Percentiles rank a stretch among this genome's conserved stretches.
phyloP scores from a whole-genome alignment of 2,329 filamentous ascomycete species.

The Penicillium sp. region DNA sequence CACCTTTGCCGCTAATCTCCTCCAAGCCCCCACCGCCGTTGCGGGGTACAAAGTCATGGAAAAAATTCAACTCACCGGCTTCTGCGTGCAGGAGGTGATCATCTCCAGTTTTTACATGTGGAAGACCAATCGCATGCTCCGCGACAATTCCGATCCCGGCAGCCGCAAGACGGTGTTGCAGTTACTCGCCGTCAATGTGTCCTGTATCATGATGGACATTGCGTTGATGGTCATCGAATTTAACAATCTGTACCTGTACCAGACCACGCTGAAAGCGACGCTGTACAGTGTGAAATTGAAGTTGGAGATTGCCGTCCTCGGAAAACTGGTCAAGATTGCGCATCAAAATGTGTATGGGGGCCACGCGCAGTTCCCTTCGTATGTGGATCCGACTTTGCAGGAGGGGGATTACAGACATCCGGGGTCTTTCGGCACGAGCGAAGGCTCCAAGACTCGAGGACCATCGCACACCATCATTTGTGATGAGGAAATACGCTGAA shows the following conservation, averaged over 20 bases:
- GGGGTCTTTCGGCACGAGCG: conserved; percentile 9
- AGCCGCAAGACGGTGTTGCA: conserved; percentile 39
- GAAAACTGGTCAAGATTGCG: conserved; percentile 36
- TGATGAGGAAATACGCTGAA: background rate
- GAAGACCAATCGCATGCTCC: conserved; percentile 41
- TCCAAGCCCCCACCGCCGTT: conserved; percentile 10
- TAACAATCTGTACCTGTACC: conserved; percentile 35
- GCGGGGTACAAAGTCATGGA: conserved; percentile 27
- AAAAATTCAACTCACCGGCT: conserved; percentile 35
- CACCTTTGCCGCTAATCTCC: conserved; percentile 39
- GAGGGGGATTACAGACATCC: conserved; percentile 12
- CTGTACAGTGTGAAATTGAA: conserved; percentile 39
- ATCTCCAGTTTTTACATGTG: conserved; percentile 47
- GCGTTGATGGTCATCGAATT: conserved; percentile 37
- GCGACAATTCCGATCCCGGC: conserved; percentile 18
- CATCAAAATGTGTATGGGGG: conserved; percentile 22
- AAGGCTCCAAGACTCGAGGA: conserved; percentile 11
- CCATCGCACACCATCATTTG: conserved; percentile 8
- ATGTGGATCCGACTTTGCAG: conserved; percentile 17
- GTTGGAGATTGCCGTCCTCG: conserved; percentile 50
- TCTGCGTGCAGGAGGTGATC: conserved; percentile 41
- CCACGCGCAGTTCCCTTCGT: conserved; percentile 16
- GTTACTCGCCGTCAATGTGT: conserved; percentile 50
- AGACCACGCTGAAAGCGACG: conserved; percentile 36
- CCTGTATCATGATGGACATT: conserved; percentile 45